Evolutionary conservation across 441 rosid genomes (phyloP).

Genomic region (Populus tomentosa): DNA sequence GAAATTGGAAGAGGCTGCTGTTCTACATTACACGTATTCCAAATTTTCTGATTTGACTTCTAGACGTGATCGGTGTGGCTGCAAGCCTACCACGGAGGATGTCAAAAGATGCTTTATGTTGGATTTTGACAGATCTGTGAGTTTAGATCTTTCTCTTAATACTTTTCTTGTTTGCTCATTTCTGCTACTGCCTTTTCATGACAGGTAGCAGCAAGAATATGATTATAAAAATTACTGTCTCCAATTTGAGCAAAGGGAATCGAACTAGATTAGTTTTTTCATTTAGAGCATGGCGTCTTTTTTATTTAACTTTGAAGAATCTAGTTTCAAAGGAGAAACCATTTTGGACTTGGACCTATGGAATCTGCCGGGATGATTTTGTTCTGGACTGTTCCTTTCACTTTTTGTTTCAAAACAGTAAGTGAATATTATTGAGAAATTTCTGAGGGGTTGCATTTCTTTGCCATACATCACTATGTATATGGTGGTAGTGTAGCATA

Average conservation of each 20-base stretch:
- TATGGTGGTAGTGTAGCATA: not conserved
- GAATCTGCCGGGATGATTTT: not conserved
- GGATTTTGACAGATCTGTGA: slow-evolving; percentile 90
- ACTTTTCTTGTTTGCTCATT: not conserved
- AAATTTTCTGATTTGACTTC: slow-evolving; percentile 91
- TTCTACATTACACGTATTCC: slow-evolving; percentile 80
- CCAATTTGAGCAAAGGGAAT: not conserved
- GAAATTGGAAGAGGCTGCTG: slow-evolving; percentile 79
- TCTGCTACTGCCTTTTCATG: not conserved
- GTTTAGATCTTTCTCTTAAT: slow-evolving; percentile 21
- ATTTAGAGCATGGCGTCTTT: not conserved
- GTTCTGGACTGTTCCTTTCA: not conserved
- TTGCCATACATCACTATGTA: not conserved
- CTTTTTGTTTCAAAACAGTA: not conserved
- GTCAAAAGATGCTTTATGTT: slow-evolving; percentile 92
- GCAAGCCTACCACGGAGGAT: slow-evolving; percentile 89
- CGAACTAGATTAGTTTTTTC: not conserved
- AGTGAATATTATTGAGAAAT: not conserved
- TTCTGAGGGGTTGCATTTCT: not conserved
- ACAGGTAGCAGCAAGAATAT: not conserved
- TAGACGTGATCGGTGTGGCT: slow-evolving; percentile 94
- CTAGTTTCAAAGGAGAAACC: not conserved
- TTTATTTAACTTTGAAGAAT: not conserved
- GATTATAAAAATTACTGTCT: not conserved
- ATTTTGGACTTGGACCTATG: not conserved